phyloP scores from a whole-genome alignment of 2,329 filamentous ascomycete species.

The Trichoderma gracile region DNA sequence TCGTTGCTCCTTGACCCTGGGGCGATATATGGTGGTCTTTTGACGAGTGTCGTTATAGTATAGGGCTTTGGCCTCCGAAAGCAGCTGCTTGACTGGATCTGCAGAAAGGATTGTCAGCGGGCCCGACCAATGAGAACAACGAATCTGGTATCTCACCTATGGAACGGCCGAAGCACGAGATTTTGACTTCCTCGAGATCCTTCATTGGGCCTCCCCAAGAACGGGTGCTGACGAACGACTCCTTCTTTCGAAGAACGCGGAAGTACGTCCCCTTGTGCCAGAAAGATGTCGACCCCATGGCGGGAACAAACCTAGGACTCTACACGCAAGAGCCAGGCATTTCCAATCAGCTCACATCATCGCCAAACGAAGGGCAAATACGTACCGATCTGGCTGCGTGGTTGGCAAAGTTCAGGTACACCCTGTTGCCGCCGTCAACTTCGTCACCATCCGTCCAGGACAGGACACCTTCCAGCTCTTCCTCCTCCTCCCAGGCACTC shows the following conservation, averaged over 20 bases:
- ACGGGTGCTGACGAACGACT: conserved; percentile 41
- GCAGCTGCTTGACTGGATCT: conserved; percentile 57
- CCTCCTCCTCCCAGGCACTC: conserved; percentile 58
- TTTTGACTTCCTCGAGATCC: conserved; percentile 53
- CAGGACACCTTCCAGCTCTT: conserved; percentile 46
- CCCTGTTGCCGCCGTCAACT: conserved; percentile 38
- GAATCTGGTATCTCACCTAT: conserved; percentile 32
- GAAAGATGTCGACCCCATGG: conserved; percentile 54
- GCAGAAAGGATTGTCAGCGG: neutral
- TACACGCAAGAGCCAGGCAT: conserved; percentile 28
- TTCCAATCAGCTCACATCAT: neutral
- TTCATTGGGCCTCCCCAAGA: conserved; percentile 44
- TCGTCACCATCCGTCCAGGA: conserved; percentile 43
- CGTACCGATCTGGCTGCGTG: conserved; percentile 54
- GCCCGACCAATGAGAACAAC: neutral
- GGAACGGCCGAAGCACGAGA: conserved; percentile 57
- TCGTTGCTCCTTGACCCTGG: conserved; percentile 48
- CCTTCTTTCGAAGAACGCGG: conserved; percentile 48
- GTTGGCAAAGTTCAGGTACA: conserved; percentile 60
- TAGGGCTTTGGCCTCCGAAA: conserved; percentile 54
- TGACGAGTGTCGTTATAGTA: conserved; percentile 55
- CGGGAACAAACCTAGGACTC: conserved; percentile 56
- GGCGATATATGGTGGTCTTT: conserved; percentile 60
- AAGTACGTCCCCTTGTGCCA: conserved; percentile 57
- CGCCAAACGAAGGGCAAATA: neutral